Conservation (phyloP, 1,284 basidiomycete species). For the Moesziomyces sp. region DNA sequence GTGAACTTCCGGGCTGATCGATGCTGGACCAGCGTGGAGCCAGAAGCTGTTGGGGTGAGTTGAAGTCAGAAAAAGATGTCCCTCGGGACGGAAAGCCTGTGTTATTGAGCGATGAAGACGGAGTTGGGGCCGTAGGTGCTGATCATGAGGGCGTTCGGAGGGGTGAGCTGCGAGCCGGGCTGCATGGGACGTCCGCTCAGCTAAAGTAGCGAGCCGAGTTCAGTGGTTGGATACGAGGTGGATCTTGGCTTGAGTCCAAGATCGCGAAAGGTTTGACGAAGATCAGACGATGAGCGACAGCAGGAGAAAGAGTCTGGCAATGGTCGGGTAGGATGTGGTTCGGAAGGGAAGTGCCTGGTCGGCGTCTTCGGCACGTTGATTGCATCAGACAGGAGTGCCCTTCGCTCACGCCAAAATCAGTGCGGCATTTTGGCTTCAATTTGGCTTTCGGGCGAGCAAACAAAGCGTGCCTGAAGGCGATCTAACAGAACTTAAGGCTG, state of each 20-base stretch:
- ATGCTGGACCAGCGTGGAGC: conserved; percentile 1
- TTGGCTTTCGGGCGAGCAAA: too few relatives aligned
- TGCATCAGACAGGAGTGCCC: too few relatives aligned
- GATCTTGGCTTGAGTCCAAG: conserved; percentile 14
- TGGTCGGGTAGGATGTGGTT: background rate
- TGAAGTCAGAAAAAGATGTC: conserved; percentile 8
- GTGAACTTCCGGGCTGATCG: background rate
- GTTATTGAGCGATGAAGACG: conserved; percentile 32
- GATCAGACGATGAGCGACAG: background rate
- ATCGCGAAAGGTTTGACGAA: background rate
- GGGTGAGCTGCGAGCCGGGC: conserved; percentile 18
- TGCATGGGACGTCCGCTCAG: conserved; percentile 27
- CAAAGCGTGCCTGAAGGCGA: too few relatives aligned
- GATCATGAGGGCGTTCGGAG: conserved; percentile 19
- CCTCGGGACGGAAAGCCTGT: conserved; percentile 28
- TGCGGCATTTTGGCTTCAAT: too few relatives aligned
- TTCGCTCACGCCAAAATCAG: too few relatives aligned
- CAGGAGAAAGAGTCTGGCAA: background rate
- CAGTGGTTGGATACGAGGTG: conserved; percentile 7
- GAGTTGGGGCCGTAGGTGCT: conserved; percentile 21
- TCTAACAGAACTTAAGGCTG: too few relatives aligned
- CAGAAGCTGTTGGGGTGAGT: background rate
- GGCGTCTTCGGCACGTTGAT: too few relatives aligned
- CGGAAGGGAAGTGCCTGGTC: background rate
- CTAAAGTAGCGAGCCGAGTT: conserved; percentile 13